Evolutionary conservation across 805 yeast genomes (phyloP).

Genomic region (Yarrowia sp.): DNA sequence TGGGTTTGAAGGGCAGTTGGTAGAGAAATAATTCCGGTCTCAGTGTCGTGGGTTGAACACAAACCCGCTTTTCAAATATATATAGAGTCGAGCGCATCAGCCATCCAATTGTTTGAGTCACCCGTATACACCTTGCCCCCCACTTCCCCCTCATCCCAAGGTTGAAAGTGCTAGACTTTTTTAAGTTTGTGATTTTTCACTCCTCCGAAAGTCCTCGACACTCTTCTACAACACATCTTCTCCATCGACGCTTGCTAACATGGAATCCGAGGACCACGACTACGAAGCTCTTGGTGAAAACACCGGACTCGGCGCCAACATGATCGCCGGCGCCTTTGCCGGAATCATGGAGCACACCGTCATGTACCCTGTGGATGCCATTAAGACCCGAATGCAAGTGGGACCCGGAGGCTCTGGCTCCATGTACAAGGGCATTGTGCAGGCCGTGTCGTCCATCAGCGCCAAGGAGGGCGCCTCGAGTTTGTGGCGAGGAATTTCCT

Average conservation of each 20-base stretch:
- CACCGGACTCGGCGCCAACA: slow-evolving; percentile 77
- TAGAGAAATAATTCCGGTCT: not conserved
- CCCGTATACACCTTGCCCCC: not conserved
- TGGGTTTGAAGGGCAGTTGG: too few relatives aligned
- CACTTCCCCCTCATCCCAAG: not conserved
- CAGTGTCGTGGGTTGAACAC: too few relatives aligned
- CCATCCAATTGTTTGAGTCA: too few relatives aligned
- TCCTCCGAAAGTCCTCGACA: slow-evolving; percentile 2
- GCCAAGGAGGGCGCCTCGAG: slow-evolving; percentile 84
- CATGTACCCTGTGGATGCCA: slow-evolving; percentile 95
- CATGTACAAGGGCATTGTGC: slow-evolving; percentile 47
- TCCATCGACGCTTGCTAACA: slow-evolving; percentile 22
- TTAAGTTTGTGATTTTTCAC: slow-evolving; percentile 20
- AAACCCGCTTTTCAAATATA: not conserved
- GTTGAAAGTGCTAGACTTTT: not conserved
- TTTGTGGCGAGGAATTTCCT: slow-evolving; percentile 89
- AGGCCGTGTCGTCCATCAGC: slow-evolving; percentile 70
- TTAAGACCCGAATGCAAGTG: slow-evolving; percentile 92
- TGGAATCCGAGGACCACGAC: slow-evolving; percentile 44
- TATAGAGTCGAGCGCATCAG: too few relatives aligned
- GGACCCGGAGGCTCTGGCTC: slow-evolving; percentile 33
- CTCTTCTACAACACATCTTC: slow-evolving; percentile 3
- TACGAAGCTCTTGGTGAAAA: slow-evolving; percentile 89
- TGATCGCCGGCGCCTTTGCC: slow-evolving; percentile 96
- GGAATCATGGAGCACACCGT: slow-evolving; percentile 98